These are phyloP conservation scores for Zymoseptoria crescenta DNA, from an alignment of 2,329 filamentous ascomycete genomes.

Conservation along the genomic window DNA sequence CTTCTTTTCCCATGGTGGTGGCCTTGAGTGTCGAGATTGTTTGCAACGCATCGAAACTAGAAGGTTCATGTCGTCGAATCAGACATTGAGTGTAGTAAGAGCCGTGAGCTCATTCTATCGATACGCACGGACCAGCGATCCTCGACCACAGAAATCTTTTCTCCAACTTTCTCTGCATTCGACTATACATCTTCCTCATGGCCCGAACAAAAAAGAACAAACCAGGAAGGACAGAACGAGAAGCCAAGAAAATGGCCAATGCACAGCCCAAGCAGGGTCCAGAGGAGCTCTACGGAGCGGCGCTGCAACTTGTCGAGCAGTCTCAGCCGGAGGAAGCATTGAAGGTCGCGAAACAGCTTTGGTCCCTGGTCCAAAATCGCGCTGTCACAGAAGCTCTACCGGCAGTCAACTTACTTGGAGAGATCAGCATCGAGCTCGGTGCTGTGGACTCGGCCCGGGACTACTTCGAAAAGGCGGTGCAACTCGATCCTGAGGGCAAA, in stretches of 20 bases:
- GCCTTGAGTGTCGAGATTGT: not conserved
- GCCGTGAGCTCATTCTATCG: not conserved
- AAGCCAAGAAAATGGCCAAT: constrained; percentile 34
- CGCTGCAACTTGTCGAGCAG: constrained; percentile 50
- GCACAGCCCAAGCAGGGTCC: constrained; percentile 42
- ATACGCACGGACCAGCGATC: not conserved
- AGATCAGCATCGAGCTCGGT: constrained; percentile 74
- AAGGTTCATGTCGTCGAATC: not conserved
- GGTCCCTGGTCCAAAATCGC: constrained; percentile 39
- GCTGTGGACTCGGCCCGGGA: constrained; percentile 67
- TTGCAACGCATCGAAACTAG: not conserved
- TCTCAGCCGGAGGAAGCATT: constrained; percentile 52
- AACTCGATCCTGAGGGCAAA: constrained; percentile 67
- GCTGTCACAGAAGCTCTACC: constrained; percentile 43
- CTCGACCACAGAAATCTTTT: not conserved
- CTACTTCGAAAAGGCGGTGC: constrained; percentile 65
- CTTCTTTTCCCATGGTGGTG: constrained; percentile 53
- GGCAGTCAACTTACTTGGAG: constrained; percentile 68
- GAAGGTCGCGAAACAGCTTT: constrained; percentile 45
- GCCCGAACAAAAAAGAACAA: constrained; percentile 20
- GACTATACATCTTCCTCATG: constrained; percentile 10
- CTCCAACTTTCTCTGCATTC: not conserved
- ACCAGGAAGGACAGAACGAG: constrained; percentile 43
- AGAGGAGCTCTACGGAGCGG: constrained; percentile 49
- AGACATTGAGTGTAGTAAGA: not conserved